Evolutionary conservation across 768 basidiomycete species (phyloP).

Genomic region (Lyophyllum decastes): DNA sequence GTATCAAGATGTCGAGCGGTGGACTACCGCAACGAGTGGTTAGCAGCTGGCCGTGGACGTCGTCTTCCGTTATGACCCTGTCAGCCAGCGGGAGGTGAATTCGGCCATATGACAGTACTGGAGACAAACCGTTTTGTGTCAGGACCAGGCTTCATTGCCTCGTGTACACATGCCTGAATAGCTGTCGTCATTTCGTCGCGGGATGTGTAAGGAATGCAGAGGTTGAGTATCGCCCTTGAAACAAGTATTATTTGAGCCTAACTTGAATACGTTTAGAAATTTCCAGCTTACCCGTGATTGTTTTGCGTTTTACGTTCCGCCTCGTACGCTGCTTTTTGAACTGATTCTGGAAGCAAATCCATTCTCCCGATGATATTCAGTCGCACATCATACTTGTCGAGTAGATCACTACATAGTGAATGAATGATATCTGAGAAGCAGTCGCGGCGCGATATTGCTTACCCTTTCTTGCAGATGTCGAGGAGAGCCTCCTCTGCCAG

Average conservation of each 20-base stretch:
- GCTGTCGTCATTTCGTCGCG: conserved; percentile 90
- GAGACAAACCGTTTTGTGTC: conserved; percentile 9
- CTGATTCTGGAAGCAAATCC: conserved; percentile 75
- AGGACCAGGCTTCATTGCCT: conserved; percentile 28
- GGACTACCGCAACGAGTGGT: conserved; percentile 67
- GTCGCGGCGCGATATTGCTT: too few relatives aligned
- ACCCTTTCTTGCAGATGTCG: too few relatives aligned
- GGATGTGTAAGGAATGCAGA: conserved; percentile 92
- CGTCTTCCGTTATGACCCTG: conserved; percentile 58
- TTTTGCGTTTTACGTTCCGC: conserved; percentile 79
- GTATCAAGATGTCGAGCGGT: conserved; percentile 85
- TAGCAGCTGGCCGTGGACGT: conserved; percentile 68
- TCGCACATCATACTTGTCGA: conserved; percentile 84
- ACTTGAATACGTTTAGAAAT: too few relatives aligned
- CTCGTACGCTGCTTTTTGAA: conserved; percentile 64
- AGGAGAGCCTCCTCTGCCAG: conserved; percentile 73
- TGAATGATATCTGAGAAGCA: too few relatives aligned
- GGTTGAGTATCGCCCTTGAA: conserved; percentile 80
- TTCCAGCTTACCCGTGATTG: conserved; percentile 72
- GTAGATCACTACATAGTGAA: too few relatives aligned
- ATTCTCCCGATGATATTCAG: conserved; percentile 80
- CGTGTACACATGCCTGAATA: conserved; percentile 52
- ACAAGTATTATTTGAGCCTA: too few relatives aligned
- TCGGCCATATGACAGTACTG: not conserved
- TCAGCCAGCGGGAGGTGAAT: not conserved